Evolutionary conservation across 2,329 filamentous ascomycete genomes (phyloP), one percentile per base, ranked within the genome.

Genomic region (Calonectria pauciramosa): DNA sequence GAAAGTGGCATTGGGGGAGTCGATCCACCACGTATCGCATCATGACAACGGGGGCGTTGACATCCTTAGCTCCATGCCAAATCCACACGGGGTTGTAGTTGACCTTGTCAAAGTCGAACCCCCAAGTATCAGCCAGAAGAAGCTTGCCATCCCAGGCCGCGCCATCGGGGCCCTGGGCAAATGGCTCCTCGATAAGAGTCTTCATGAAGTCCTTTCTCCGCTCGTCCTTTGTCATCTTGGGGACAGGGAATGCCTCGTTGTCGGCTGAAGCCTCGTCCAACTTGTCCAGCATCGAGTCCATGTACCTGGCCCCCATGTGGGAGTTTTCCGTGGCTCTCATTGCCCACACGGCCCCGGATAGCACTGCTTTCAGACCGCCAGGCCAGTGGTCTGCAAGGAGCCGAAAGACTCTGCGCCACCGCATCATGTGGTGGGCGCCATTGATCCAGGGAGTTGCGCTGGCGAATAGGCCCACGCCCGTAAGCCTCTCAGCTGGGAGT

Each of bases 401-500:
- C 8, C 60, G 60, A n/a, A 47, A 44, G 26, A 49, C 28, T 47
- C 60, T 47, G 30, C 60, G 36, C 26, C 26, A 30, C 26, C 38
- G 38, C 38, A 26, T 65, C 60, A 65, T 65, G 16, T 65, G 60
- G 38, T 49, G 60, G 23, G 60, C 60, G 38, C 38, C 38, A 11
- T 65, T 65, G 11, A 65, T 47, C 60, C 60, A 49, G 16, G 60
- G 60, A 6, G 41, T 32, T 47, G 60, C 60, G 38, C 38, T 65
- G 16, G 60, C 38, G 11, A 65, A 65, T 1, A 65, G 26, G 16
- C 60, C 38, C 3, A 65, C 60, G 23, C 60, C 28, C 3, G 38
- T 65, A 11, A 65, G 60, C 38, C 32, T 32, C 23, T 30, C 38
- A 14, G 36, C 41, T 3, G 59, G 59, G 8, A 64, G 38, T 14